phyloP scores from a whole-genome alignment of 2,329 filamentous ascomycete genomes.

The Sporothrix inflata region DNA sequence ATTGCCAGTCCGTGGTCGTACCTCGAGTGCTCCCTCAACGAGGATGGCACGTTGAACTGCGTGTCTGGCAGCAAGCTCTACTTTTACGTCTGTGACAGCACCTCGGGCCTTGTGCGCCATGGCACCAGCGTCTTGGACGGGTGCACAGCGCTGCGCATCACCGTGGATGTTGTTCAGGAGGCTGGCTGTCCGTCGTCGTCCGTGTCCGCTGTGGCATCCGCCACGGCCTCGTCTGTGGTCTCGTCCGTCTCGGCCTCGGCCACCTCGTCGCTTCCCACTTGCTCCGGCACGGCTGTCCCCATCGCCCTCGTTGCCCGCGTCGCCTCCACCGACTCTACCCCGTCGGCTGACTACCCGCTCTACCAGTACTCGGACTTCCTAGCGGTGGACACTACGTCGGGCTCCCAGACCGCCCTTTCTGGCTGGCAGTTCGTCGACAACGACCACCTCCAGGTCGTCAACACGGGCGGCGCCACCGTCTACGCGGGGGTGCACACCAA shows the following conservation, averaged over 20 bases:
- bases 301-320: not conserved
- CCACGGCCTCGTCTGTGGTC: not conserved
- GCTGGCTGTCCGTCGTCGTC: not conserved
- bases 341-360: not conserved
- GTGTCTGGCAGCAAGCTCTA: not conserved
- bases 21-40: slow-evolving; percentile 21
- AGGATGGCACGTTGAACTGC: not conserved
- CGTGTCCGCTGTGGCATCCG: not conserved
- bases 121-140: not conserved
- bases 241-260: not conserved
- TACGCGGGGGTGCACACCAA: slow-evolving; percentile 3
- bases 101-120: not conserved
- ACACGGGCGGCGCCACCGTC: not conserved
- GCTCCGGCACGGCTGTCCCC: not conserved
- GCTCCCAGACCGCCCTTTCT: not conserved
- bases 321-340: not conserved
- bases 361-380: slow-evolving; percentile 1
- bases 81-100: not conserved
- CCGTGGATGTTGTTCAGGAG: not conserved
- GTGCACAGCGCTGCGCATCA: not conserved
- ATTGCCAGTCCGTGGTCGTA: slow-evolving; percentile 29
- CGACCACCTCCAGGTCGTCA: not conserved
- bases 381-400: not conserved
- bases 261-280: not conserved
- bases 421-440: not conserved